Percentiles rank a stretch among this genome's conserved stretches.
These are phyloP conservation scores for Penicillium soppii DNA, from an alignment of 495 filamentous ascomycete species.

Conservation along the genomic window DNA sequence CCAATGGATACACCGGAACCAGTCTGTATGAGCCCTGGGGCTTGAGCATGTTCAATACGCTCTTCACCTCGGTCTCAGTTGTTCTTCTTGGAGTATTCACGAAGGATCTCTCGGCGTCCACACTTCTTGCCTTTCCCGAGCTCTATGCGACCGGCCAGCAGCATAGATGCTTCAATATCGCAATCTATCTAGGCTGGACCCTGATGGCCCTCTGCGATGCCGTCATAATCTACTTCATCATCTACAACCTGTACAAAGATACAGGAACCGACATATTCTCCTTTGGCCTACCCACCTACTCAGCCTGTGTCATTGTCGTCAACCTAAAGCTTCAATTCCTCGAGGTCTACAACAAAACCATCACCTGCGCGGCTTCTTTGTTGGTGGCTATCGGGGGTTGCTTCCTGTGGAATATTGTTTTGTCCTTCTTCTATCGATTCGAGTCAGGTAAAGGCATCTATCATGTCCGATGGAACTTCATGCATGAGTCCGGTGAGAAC, in stretches of 20 bases:
- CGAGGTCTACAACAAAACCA: conserved; percentile 83
- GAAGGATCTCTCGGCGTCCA: conserved; percentile 77
- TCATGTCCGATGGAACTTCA: conserved; percentile 67
- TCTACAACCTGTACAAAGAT: too few relatives aligned
- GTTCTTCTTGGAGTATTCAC: conserved; percentile 92
- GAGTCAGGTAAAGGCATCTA: conserved; percentile 66
- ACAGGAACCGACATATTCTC: conserved; percentile 75
- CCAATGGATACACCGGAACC: conserved; percentile 86
- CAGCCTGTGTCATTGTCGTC: conserved; percentile 73
- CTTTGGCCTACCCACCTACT: conserved; percentile 78
- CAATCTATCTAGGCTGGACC: conserved; percentile 76
- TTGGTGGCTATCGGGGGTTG: conserved; percentile 79
- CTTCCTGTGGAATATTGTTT: conserved; percentile 91
- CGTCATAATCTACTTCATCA: conserved; percentile 74
- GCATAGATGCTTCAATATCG: conserved; percentile 75
- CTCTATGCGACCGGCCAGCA: conserved; percentile 84
- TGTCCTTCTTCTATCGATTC: too few relatives aligned
- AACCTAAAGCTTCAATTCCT: conserved; percentile 80
- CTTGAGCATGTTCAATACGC: conserved; percentile 89
- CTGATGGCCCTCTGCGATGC: conserved; percentile 76
- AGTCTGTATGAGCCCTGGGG: conserved; percentile 86
- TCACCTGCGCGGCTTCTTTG: too few relatives aligned
- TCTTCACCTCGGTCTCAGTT: conserved; percentile 90
- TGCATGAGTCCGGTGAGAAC: conserved; percentile 66
- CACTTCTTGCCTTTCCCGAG: conserved; percentile 85